Percentiles rank a stretch among this genome's conserved stretches.
phyloP scores from a whole-genome alignment of 352 stramenopile species.

The Elongisporangium prolatum region DNA sequence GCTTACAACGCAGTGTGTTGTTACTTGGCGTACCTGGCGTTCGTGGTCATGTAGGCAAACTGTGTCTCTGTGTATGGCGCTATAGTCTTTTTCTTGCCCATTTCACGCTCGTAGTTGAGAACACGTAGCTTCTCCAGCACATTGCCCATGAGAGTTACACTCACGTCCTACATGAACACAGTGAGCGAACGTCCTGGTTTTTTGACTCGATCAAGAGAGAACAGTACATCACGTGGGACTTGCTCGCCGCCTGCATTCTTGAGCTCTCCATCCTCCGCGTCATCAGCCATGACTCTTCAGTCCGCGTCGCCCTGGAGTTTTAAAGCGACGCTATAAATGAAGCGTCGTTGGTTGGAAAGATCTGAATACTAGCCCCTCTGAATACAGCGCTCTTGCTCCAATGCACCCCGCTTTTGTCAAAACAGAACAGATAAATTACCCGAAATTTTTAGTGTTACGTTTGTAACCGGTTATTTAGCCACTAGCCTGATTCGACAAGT shows the following conservation, averaged over 20 bases:
- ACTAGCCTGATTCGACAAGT: not conserved
- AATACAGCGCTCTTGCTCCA: not conserved
- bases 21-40: conserved; percentile 31
- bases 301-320: not conserved
- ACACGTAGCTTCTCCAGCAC: conserved; percentile 81
- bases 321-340: not conserved
- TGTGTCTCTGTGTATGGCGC: conserved; percentile 65
- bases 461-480: not conserved
- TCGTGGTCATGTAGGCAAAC: conserved; percentile 54
- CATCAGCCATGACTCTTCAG: not conserved
- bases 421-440: not conserved
- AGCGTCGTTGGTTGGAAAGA: not conserved
- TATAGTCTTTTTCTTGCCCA: conserved; percentile 73
- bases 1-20: not conserved
- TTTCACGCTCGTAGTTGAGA: conserved; percentile 71
- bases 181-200: not conserved
- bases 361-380: not conserved
- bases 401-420: not conserved
- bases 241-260: not conserved
- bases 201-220: not conserved
- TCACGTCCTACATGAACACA: conserved; percentile 46
- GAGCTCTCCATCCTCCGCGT: not conserved
- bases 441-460: no score
- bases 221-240: conserved; percentile 1
- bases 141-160: conserved; percentile 78